Conservation (phyloP, 306 rosid genomes). For the Sphenostylis stenocarpa region DNA sequence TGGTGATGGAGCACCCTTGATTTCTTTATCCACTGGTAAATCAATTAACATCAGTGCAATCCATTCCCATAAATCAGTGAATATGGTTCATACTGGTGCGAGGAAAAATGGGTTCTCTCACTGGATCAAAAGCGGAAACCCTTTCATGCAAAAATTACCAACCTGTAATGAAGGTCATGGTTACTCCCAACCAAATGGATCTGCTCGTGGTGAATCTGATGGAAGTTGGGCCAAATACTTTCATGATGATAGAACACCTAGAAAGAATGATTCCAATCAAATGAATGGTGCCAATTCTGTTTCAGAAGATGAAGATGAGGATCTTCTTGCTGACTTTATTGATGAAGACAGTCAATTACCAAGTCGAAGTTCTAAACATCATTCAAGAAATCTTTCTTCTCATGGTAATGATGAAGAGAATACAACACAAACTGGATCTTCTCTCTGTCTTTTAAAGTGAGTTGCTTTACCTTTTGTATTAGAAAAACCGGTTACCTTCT, state of each 20-base stretch:
- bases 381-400: slow-evolving; percentile 46
- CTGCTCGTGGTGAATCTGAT: slow-evolving; percentile 54
- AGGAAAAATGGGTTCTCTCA: slow-evolving; percentile 72
- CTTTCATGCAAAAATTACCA: slow-evolving; percentile 64
- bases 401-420: slow-evolving; percentile 62
- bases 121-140: slow-evolving; percentile 82
- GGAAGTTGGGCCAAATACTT: slow-evolving; percentile 48
- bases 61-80: slow-evolving; percentile 53
- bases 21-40: slow-evolving; percentile 56
- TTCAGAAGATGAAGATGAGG: slow-evolving; percentile 90
- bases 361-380: slow-evolving; percentile 70
- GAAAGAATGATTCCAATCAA: slow-evolving; percentile 46
- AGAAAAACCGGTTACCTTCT: not conserved
- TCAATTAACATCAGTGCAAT: slow-evolving; percentile 44
- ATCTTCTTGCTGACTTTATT: slow-evolving; percentile 98
- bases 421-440: slow-evolving; percentile 87
- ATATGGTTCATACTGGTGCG: slow-evolving; percentile 44
- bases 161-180: slow-evolving; percentile 58
- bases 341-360: slow-evolving; percentile 99
- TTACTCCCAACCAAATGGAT: slow-evolving; percentile 53
- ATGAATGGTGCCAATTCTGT: slow-evolving; percentile 62
- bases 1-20: slow-evolving; percentile 96
- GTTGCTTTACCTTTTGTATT: slow-evolving; percentile 33
- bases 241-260: slow-evolving; percentile 58
- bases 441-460: slow-evolving; percentile 86